Evolutionary conservation across 148 eudicot species (phyloP).

Genomic region (Polygonum aviculare): DNA sequence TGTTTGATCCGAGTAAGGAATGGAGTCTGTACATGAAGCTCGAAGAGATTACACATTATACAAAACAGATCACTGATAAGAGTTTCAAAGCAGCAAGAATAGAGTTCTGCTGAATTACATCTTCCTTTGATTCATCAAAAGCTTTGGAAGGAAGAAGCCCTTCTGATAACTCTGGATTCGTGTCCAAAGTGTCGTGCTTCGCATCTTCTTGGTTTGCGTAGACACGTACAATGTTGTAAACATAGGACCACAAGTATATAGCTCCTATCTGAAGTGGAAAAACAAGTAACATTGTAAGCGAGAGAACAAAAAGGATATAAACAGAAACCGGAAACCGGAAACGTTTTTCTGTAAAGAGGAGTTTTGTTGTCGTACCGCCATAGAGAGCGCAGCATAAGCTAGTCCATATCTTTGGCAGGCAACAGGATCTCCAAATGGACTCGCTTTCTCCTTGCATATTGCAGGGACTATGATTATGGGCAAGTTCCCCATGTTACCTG

Average conservation of each 20-base stretch:
- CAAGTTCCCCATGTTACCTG: slow-evolving; percentile 84
- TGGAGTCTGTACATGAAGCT: slow-evolving; percentile 19
- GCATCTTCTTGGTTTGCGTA: slow-evolving; percentile 20
- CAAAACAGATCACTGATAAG: not conserved
- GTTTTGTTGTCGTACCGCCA: slow-evolving; percentile 52
- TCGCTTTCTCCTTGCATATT: slow-evolving; percentile 76
- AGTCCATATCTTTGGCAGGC: slow-evolving; percentile 51
- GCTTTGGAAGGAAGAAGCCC: slow-evolving; percentile 1
- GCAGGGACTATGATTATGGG: slow-evolving; percentile 78
- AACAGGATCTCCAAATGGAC: slow-evolving; percentile 72
- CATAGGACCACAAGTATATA: slow-evolving; percentile 68
- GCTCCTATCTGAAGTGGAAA: slow-evolving; percentile 59
- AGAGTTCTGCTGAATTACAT: not conserved
- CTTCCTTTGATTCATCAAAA: not conserved
- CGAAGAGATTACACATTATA: not conserved
- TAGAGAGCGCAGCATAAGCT: slow-evolving; percentile 75
- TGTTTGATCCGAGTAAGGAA: slow-evolving; percentile 12
- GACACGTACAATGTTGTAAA: slow-evolving; percentile 67
- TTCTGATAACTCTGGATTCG: not conserved
- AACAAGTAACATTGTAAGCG: not conserved
- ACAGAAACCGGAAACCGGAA: not conserved
- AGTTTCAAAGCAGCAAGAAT: not conserved
- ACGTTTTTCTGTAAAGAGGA: not conserved
- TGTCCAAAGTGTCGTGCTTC: not conserved
- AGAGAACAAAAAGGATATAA: not conserved